A percentile compares a stretch with the other conserved stretches of the same genome.
phyloP scores from a whole-genome alignment of 2,329 filamentous ascomycete genomes.

The Botrytis byssoidea region DNA sequence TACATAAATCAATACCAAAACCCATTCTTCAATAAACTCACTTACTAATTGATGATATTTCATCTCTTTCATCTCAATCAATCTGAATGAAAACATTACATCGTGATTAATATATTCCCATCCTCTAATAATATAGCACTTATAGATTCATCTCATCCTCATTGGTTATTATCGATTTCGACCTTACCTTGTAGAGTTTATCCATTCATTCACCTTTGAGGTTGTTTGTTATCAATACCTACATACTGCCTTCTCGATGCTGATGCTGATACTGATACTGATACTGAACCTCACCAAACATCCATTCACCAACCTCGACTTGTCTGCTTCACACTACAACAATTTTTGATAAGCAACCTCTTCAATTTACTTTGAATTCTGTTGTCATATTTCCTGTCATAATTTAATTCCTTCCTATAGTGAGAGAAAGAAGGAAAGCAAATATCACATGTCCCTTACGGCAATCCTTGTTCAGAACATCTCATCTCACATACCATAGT shows the following conservation, averaged over 20 bases:
- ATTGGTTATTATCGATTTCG: background rate
- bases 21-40: background rate
- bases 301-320: background rate
- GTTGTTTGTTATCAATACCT: background rate
- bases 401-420: background rate
- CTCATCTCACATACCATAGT: constrained; percentile 1
- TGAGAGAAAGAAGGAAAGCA: background rate
- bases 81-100: background rate
- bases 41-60: background rate
- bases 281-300: constrained; percentile 2
- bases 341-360: background rate
- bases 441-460: background rate
- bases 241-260: background rate
- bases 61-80: background rate
- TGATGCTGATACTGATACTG: too few relatives aligned
- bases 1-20: background rate
- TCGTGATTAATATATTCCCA: background rate
- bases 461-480: background rate
- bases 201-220: background rate
- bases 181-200: too few relatives aligned
- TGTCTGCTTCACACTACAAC: background rate
- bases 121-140: too few relatives aligned
- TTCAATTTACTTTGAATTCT: background rate
- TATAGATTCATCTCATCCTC: background rate
- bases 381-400: background rate